These are phyloP conservation scores for Phycomyces blakesleeanus DNA, from an alignment of 192 early-diverging fungal species.

Conservation along the genomic window DNA sequence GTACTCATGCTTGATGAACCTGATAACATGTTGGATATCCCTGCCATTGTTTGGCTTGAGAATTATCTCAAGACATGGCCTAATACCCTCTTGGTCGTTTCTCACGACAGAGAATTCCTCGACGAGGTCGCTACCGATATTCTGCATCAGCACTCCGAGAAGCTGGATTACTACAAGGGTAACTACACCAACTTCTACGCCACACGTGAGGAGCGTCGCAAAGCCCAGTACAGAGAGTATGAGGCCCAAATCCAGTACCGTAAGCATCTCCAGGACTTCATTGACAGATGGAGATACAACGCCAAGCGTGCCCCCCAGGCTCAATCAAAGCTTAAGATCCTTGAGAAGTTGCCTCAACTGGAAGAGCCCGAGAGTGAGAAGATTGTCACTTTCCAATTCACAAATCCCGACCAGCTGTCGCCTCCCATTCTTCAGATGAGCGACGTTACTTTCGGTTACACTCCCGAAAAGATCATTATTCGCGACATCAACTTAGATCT, in stretches of 20 bases:
- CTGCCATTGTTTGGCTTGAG: constrained; percentile 98
- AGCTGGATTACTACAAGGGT: constrained; percentile 92
- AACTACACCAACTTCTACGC: constrained; percentile 89
- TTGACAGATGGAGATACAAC: constrained; percentile 99
- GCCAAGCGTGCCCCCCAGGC: constrained; percentile 96
- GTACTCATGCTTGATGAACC: constrained; percentile 89
- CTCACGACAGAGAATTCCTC: constrained; percentile 97
- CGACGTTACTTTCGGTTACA: constrained; percentile 88
- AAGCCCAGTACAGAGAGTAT: constrained; percentile 90
- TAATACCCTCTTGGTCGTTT: constrained; percentile 92
- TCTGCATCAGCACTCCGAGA: constrained; percentile 89
- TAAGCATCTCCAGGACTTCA: constrained; percentile 95
- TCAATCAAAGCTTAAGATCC: constrained; percentile 95
- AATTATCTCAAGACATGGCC: constrained; percentile 89
- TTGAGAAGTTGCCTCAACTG: constrained; percentile 93
- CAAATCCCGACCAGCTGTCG: constrained; percentile 88
- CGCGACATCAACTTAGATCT: constrained; percentile 85
- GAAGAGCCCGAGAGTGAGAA: constrained; percentile 81
- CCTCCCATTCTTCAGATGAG: constrained; percentile 97
- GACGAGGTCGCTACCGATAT: constrained; percentile 98
- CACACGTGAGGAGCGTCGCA: constrained; percentile 88
- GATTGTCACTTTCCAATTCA: constrained; percentile 84
- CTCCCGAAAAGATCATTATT: constrained; percentile 75
- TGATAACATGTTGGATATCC: constrained; percentile 90
- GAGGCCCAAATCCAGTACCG: constrained; percentile 93